Evolutionary conservation across 2,329 filamentous ascomycete genomes (phyloP).

Genomic region (Colletotrichum karsti): DNA sequence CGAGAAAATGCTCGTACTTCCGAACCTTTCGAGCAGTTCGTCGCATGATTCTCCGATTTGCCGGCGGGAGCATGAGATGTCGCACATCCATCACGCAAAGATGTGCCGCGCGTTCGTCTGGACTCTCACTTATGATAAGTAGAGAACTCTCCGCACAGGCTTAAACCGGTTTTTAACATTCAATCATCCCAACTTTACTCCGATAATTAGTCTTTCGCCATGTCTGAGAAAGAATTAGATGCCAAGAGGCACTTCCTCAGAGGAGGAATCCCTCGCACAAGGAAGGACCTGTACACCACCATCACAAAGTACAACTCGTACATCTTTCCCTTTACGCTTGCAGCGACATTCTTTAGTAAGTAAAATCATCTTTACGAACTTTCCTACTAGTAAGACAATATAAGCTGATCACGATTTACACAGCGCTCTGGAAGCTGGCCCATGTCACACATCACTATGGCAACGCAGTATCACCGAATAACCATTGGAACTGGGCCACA

Average conservation of each 20-base stretch:
- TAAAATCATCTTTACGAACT: neutral
- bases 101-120: too few species aligned
- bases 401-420: neutral
- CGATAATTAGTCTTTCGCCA: too few species aligned
- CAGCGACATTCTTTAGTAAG: neutral
- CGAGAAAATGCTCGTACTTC: too few species aligned
- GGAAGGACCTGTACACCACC: neutral
- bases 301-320: neutral
- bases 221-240: neutral
- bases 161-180: too few species aligned
- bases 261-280: neutral
- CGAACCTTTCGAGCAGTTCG: too few species aligned
- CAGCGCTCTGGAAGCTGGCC: neutral
- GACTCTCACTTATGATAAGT: too few species aligned
- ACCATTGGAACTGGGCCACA: neutral
- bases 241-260: too few species aligned
- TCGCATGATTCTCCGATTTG: too few species aligned
- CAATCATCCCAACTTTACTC: neutral
- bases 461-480: neutral
- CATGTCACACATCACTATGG: neutral
- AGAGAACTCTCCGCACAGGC: too few species aligned
- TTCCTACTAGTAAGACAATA: rapidly evolving
- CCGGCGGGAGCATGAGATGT: too few species aligned
- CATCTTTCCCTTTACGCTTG: neutral
- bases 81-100: too few species aligned